Base-by-base conservation (phyloP, 139 green algal genomes). In the Tetratostichococcus sp. region DNA sequence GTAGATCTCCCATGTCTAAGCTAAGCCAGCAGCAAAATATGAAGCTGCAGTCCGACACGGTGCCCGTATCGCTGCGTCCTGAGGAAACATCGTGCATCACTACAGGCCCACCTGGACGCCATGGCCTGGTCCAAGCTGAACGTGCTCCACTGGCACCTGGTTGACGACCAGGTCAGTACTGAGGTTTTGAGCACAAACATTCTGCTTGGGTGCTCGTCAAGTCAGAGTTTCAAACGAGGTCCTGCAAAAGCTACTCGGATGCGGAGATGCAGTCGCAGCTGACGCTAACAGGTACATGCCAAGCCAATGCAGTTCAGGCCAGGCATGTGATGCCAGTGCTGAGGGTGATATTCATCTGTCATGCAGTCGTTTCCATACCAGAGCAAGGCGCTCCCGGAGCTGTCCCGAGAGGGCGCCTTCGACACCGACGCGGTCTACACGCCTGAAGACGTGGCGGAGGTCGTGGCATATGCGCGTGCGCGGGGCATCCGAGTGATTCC, bases 41-140 rank as follows among this genome's bases (percentile, higher is more conserved):
- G n/a, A n/a, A n/a, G n/a, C n/a, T n/a, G n/a, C n/a, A n/a, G n/a
- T n/a, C n/a, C n/a, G n/a, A n/a, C n/a, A n/a, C n/a, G n/a, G n/a
- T n/a, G n/a, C n/a, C n/a, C n/a, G n/a, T n/a, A n/a, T n/a, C n/a
- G n/a, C n/a, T n/a, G n/a, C n/a, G n/a, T n/a, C n/a, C n/a, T n/a
- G n/a, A n/a, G n/a, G n/a, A n/a, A n/a, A n/a, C n/a, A n/a, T n/a
- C n/a, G n/a, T 50, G 6, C 39, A 21, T 6, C 11, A 6, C 39
- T 50, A 26, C 80, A 73, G 33, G 28, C 70, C 16, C 69, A 83
- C 22, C 42, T 92, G 34, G 86, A 92, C 35, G 86, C 84, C 32
- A 89, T 92, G 86, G 73, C 80, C 19, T 75, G 73, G 32, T 35
- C 75, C 28, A 91, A 91, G 73, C 43, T 91, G 58, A 92, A 92